Base-by-base conservation (phyloP, 192 early-diverging fungal species). In the Rhizoclosmatium globosum region DNA sequence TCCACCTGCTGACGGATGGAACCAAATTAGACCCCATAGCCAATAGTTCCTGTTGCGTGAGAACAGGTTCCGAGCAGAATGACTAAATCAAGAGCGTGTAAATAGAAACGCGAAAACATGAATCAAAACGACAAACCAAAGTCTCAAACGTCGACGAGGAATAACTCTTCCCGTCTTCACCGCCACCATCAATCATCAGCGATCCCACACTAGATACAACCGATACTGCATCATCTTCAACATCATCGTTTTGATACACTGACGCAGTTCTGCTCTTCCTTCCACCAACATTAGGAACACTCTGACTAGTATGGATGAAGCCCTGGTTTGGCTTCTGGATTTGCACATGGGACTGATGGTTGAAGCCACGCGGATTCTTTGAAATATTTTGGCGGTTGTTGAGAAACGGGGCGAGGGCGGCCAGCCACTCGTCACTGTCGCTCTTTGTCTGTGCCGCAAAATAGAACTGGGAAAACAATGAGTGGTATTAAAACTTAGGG, bases 61-160 rank as follows among this genome's bases (percentile, higher is more conserved):
- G 64, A 2, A 89, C 82, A 1, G 87, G 87, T 46, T 89, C 87
- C 6, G 87, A 84, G 73, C 81, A 89, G 58, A 89, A 87, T 2
- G 84, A 85, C 87, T 89, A 44, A 2, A 21, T 0, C 3, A 59
- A 47, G 23, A 60, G 45, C 4, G 68, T 38, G 64, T 81, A 2
- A 76, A 44, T 23, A 13, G 31, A 47, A 19, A n/a, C 23, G 13
- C 9, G 45, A n/a, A 1, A 56, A 47, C 2, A 50, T 43, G 39
- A 38, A 23, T 31, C 9, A 56, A 17, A 39, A 75, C 61, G 45
- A 38, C 66, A 45, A 61, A 88, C 87, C 83, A 88, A 69, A 47
- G 87, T 88, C 47, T 86, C 85, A 48, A 88, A 65, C n/a, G 48
- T 47, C 11, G 83, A 79, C 46, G 72, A 81, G 3, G 76, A 69